Percentiles rank a stretch among this genome's conserved stretches.
These are phyloP conservation scores for Trichoderma lentiforme DNA, from an alignment of 2,329 filamentous ascomycete genomes.

Conservation along the genomic window DNA sequence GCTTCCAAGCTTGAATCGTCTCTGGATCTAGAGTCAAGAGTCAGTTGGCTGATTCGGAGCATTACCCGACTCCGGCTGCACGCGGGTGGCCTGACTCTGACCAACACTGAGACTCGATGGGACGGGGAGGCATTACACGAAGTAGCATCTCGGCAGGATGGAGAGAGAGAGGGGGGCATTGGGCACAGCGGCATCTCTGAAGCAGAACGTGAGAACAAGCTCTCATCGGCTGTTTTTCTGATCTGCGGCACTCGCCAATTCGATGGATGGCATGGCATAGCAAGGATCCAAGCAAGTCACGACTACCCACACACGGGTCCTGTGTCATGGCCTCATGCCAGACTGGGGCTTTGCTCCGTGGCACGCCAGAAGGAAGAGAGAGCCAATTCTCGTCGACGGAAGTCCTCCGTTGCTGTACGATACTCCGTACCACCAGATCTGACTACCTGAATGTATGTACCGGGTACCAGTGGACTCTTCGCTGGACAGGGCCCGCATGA, in stretches of 20 bases:
- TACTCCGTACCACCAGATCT: neutral
- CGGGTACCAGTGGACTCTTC: neutral
- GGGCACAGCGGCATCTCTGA: neutral
- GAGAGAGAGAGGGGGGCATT: neutral
- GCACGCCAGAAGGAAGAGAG: neutral
- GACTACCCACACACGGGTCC: neutral
- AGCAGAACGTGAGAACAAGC: neutral
- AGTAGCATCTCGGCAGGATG: neutral
- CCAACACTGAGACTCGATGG: neutral
- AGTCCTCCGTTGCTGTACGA: neutral
- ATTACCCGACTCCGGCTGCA: neutral
- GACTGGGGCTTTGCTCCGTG: neutral
- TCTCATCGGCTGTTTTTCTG: neutral
- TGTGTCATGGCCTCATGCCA: constrained; percentile 8
- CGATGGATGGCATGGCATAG: neutral
- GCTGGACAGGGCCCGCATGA: constrained; percentile 4
- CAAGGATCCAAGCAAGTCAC: constrained; percentile 14
- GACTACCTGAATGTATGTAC: neutral
- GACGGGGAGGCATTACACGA: neutral
- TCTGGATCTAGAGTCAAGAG: neutral
- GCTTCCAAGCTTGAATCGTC: neutral
- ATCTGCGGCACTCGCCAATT: constrained; percentile 5
- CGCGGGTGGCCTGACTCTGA: constrained; percentile 1
- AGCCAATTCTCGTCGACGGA: neutral
- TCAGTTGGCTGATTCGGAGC: neutral